These are phyloP conservation scores for Dictyostelium purpureum DNA, from an alignment of 78 protist genomes.

Conservation along the genomic window DNA sequence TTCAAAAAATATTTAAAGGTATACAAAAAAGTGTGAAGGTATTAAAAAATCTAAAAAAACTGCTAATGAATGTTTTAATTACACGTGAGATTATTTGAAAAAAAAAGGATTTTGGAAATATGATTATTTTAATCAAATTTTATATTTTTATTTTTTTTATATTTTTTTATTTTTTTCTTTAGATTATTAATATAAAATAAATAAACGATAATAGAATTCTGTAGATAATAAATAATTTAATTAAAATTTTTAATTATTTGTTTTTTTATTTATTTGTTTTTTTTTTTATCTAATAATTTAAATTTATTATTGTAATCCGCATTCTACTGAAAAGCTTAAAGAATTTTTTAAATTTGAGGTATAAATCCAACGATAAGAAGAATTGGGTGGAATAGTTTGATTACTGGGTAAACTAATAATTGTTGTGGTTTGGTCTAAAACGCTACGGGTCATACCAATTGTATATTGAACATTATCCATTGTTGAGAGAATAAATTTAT, in stretches of 20 bases:
- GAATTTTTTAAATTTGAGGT: background rate
- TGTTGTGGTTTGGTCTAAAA: background rate
- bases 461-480: slow-evolving; percentile 4
- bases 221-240: too few species aligned
- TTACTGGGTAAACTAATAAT: background rate
- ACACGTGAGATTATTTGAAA: too few species aligned
- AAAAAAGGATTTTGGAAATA: background rate
- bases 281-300: too few species aligned
- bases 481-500: slow-evolving; percentile 22
- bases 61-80: too few species aligned
- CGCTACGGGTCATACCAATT: slow-evolving; percentile 2
- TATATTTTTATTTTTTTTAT: background rate
- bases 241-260: too few species aligned
- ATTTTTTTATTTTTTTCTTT: background rate
- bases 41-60: too few species aligned
- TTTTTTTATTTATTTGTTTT: too few species aligned
- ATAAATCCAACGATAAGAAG: slow-evolving; percentile 49
- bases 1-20: too few species aligned
- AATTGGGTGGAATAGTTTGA: background rate
- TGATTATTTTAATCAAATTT: background rate
- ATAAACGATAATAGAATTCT: too few species aligned
- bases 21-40: too few species aligned
- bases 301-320: too few species aligned
- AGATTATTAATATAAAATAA: too few species aligned
- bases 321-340: background rate